These are phyloP conservation scores for Candida germanica DNA, from an alignment of 805 yeast species.

Conservation along the genomic window DNA sequence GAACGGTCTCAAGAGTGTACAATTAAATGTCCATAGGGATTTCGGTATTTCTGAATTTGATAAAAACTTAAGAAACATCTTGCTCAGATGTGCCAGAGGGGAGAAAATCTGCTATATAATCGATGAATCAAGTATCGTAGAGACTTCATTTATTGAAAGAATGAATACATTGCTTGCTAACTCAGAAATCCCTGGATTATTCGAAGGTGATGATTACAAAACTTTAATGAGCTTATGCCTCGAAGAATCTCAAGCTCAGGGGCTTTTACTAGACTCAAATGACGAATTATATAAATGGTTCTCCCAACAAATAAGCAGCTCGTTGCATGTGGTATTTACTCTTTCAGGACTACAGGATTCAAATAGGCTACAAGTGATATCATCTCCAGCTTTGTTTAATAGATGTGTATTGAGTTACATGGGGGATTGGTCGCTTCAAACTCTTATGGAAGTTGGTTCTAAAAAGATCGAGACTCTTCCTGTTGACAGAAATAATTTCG, in stretches of 20 bases:
- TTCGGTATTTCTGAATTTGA: slow-evolving; percentile 69
- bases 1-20: slow-evolving; percentile 65
- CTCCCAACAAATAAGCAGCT: slow-evolving; percentile 57
- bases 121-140: slow-evolving; percentile 76
- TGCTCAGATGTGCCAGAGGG: slow-evolving; percentile 47
- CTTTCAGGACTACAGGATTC: slow-evolving; percentile 44
- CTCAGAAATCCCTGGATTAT: slow-evolving; percentile 88
- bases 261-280: slow-evolving; percentile 59
- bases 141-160: slow-evolving; percentile 78
- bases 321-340: slow-evolving; percentile 82
- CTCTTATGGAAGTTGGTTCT: slow-evolving; percentile 51
- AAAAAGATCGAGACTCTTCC: slow-evolving; percentile 46
- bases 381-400: slow-evolving; percentile 87
- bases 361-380: slow-evolving; percentile 46
- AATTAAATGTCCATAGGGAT: slow-evolving; percentile 52
- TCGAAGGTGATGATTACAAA: slow-evolving; percentile 66
- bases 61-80: slow-evolving; percentile 49
- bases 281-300: slow-evolving; percentile 79
- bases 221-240: slow-evolving; percentile 52
- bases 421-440: slow-evolving; percentile 70
- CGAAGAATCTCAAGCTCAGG: slow-evolving; percentile 56
- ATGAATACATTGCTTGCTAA: slow-evolving; percentile 94
- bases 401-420: slow-evolving; percentile 87
- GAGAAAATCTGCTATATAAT: slow-evolving; percentile 68
- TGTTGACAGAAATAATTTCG: slow-evolving; percentile 46